These are phyloP conservation scores for Raffaelea deltoideospora DNA, from an alignment of 2,329 filamentous ascomycete species.

Conservation along the genomic window DNA sequence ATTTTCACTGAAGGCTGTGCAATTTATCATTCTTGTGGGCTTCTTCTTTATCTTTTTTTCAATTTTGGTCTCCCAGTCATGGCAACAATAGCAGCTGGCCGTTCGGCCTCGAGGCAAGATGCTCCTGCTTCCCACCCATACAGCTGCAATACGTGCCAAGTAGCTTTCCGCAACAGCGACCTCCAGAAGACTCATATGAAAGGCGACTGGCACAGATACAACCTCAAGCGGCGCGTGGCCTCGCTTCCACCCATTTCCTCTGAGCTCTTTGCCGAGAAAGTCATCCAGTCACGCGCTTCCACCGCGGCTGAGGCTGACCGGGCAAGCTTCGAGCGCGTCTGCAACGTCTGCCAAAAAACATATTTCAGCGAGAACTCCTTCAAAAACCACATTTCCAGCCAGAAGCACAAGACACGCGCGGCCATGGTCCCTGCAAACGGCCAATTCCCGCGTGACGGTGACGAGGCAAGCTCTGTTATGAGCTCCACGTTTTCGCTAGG, in stretches of 20 bases:
- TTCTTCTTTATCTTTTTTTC: too few relatives aligned
- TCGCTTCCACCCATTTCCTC: conserved; percentile 81
- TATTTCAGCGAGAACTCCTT: conserved; percentile 97
- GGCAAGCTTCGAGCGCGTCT: conserved; percentile 75
- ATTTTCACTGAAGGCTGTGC: too few relatives aligned
- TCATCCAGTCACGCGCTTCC: conserved; percentile 75
- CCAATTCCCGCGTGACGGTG: conserved; percentile 29
- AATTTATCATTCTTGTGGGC: too few relatives aligned
- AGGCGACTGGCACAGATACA: conserved; percentile 98
- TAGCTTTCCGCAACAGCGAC: conserved; percentile 88
- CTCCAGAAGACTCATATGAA: conserved; percentile 94
- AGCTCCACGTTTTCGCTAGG: conserved; percentile 87
- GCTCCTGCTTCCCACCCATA: conserved; percentile 58
- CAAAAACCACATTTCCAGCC: conserved; percentile 79
- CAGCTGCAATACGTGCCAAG: conserved; percentile 96
- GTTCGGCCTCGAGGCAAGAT: conserved; percentile 16
- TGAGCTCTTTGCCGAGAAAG: conserved; percentile 90
- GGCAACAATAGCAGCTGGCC: conserved; percentile 30
- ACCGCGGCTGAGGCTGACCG: conserved; percentile 75
- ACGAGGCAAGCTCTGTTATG: conserved; percentile 68
- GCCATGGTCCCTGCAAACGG: conserved; percentile 26
- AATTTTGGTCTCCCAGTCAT: conserved; percentile 24
- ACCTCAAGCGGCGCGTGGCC: conserved; percentile 86
- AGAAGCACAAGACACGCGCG: conserved; percentile 68
- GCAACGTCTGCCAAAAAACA: conserved; percentile 71